Percentiles rank a stretch among this genome's conserved stretches.
Conservation (phyloP, 768 basidiomycete genomes). For the Termitomyces sp. region DNA sequence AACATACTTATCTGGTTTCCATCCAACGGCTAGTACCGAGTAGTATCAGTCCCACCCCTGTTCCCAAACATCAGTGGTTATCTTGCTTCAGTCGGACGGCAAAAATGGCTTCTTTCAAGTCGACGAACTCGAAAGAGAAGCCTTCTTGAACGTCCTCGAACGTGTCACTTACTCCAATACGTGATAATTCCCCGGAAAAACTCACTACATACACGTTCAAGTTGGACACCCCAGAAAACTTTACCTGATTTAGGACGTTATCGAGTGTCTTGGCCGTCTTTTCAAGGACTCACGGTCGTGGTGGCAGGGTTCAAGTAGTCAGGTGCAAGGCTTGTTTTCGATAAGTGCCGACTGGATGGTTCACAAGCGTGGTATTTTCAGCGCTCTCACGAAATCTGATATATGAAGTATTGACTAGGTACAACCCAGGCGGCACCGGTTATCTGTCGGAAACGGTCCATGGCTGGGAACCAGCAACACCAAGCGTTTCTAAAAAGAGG, state of each 20-base stretch:
- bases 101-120: background rate
- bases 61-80: background rate
- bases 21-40: background rate
- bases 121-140: background rate
- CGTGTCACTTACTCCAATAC: no score
- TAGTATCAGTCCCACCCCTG: background rate
- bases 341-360: background rate
- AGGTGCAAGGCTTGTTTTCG: background rate
- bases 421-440: background rate
- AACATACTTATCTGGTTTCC: background rate
- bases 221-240: background rate
- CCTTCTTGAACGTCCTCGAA: background rate
- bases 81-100: background rate
- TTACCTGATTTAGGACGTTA: background rate
- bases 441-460: background rate
- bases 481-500: background rate
- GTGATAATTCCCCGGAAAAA: background rate
- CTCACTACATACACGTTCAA: no score
- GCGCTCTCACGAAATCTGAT: background rate
- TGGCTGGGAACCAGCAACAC: background rate
- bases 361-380: background rate
- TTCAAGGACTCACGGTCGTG: background rate
- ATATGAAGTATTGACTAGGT: background rate
- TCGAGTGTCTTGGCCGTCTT: background rate
- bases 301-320: background rate